Conservation (phyloP, 805 yeast genomes). For the Debaryomyces tyrocola region DNA sequence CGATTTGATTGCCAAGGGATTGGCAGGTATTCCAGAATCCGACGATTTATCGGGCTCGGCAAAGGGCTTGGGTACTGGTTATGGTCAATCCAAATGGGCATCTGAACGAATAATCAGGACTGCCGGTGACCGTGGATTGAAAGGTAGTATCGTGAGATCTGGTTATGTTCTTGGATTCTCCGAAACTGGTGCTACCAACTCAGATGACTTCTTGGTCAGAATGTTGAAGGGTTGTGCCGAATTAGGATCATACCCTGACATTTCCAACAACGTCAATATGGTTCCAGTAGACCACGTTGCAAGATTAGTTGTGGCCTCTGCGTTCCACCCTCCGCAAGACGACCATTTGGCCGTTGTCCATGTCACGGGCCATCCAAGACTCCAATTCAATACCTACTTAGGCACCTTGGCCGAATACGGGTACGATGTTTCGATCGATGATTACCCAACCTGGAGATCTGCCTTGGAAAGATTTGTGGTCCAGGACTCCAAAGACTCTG, state of each 20-base stretch:
- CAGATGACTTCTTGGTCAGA: conserved; percentile 93
- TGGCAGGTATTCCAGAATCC: conserved; percentile 72
- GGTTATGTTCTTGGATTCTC: conserved; percentile 94
- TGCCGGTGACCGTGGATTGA: conserved; percentile 85
- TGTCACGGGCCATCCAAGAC: conserved; percentile 97
- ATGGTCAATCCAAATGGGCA: conserved; percentile 98
- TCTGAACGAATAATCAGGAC: conserved; percentile 85
- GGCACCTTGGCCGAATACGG: conserved; percentile 69
- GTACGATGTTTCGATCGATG: conserved; percentile 59
- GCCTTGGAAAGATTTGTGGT: conserved; percentile 76
- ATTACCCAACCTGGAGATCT: conserved; percentile 78
- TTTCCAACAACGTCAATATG: conserved; percentile 86
- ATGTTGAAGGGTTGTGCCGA: conserved; percentile 94
- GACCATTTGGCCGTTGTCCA: conserved; percentile 74
- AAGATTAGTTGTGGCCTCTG: conserved; percentile 78
- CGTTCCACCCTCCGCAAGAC: conserved; percentile 67
- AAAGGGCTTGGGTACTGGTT: conserved; percentile 82
- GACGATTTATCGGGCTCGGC: conserved; percentile 85
- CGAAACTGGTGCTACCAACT: conserved; percentile 82
- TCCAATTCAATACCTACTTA: conserved; percentile 73
- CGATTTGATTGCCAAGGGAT: conserved; percentile 59
- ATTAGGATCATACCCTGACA: conserved; percentile 81
- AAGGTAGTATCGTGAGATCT: conserved; percentile 90
- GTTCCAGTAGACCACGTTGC: conserved; percentile 99
- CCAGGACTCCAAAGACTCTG: conserved; percentile 73